Conservation (phyloP, 2,329 filamentous ascomycete genomes). For the Periconia macrospinosa region DNA sequence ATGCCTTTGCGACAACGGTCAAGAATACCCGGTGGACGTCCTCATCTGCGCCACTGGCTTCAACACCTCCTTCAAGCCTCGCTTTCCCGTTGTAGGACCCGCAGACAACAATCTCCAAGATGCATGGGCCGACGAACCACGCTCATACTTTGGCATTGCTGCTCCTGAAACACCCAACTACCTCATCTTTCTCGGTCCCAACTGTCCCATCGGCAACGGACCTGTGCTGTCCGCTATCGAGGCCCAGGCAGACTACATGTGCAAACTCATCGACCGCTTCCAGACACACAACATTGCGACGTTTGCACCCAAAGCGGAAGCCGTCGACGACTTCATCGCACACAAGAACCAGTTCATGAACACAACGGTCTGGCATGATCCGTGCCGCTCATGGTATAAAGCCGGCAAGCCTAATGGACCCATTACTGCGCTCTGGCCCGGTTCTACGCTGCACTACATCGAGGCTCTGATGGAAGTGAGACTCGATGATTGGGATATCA, state of each 20-base stretch:
- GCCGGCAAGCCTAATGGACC: slow-evolving; percentile 32
- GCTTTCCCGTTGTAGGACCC: slow-evolving; percentile 49
- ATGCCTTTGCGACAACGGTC: slow-evolving; percentile 43
- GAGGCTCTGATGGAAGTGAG: slow-evolving; percentile 51
- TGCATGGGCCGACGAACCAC: slow-evolving; percentile 45
- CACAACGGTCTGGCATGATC: slow-evolving; percentile 50
- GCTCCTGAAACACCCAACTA: slow-evolving; percentile 54
- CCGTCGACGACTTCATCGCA: slow-evolving; percentile 54
- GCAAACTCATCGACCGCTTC: slow-evolving; percentile 54
- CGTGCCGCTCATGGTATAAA: slow-evolving; percentile 51
- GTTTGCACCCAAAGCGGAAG: slow-evolving; percentile 48
- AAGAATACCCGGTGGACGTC: slow-evolving; percentile 39
- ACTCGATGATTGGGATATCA: slow-evolving; percentile 52
- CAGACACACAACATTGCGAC: slow-evolving; percentile 52
- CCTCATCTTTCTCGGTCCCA: slow-evolving; percentile 46
- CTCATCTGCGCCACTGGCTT: slow-evolving; percentile 43
- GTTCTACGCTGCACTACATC: slow-evolving; percentile 54
- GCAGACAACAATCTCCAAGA: slow-evolving; percentile 47
- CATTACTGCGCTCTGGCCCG: slow-evolving; percentile 49
- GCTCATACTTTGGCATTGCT: slow-evolving; percentile 51
- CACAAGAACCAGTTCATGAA: slow-evolving; percentile 52
- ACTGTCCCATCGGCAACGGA: slow-evolving; percentile 47
- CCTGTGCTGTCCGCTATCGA: slow-evolving; percentile 49
- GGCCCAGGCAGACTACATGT: slow-evolving; percentile 54
- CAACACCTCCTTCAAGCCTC: slow-evolving; percentile 46